Conservation (phyloP, 768 basidiomycete genomes). For the Lenzites betulinus region DNA sequence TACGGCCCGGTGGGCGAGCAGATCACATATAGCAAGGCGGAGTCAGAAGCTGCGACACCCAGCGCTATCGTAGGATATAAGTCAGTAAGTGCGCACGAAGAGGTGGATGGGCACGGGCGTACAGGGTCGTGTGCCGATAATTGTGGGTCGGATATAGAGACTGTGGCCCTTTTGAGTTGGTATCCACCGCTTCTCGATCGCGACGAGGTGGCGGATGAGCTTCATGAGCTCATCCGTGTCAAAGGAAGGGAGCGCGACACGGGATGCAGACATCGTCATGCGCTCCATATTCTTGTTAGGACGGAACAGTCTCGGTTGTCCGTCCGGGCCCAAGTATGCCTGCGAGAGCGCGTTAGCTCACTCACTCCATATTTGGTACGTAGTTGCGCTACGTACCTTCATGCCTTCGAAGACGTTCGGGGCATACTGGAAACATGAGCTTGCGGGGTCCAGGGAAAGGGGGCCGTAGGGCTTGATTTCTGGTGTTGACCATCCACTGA, state of each 20-base stretch:
- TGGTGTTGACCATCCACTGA: constrained; percentile 68
- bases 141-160: constrained; percentile 84
- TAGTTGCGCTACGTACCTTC: constrained; percentile 48
- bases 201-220: constrained; percentile 66
- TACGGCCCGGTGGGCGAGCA: constrained; percentile 62
- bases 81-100: not conserved
- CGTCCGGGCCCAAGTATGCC: constrained; percentile 74
- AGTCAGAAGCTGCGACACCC: constrained; percentile 73
- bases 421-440: constrained; percentile 64
- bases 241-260: constrained; percentile 69
- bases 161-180: constrained; percentile 72
- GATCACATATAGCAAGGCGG: constrained; percentile 87
- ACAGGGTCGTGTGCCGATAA: constrained; percentile 53
- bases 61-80: constrained; percentile 37
- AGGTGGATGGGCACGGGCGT: constrained; percentile 4
- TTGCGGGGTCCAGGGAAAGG: constrained; percentile 56
- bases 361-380: not conserved
- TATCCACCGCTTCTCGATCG: constrained; percentile 82
- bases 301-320: constrained; percentile 75
- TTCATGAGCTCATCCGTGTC: constrained; percentile 48
- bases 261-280: constrained; percentile 64
- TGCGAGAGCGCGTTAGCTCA: constrained; percentile 24
- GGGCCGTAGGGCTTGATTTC: constrained; percentile 73
- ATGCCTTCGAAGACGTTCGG: constrained; percentile 62
- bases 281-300: constrained; percentile 87